phyloP scores from a whole-genome alignment of 2,329 filamentous ascomycete genomes.

The Aureobasidium leucospermi region DNA sequence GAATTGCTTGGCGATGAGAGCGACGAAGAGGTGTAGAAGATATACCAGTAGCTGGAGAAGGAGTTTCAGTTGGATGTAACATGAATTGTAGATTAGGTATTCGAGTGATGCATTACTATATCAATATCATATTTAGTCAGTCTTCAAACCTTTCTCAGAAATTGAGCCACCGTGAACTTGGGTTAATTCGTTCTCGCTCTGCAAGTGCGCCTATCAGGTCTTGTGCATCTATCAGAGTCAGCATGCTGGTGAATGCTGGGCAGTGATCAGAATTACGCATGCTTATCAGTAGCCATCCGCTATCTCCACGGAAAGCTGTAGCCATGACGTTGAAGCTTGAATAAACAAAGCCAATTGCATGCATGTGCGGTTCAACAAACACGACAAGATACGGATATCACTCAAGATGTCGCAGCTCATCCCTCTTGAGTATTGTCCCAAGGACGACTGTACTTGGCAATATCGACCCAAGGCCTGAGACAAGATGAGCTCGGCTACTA shows the following conservation, averaged over 20 bases:
- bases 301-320: slow-evolving; percentile 13
- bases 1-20: slow-evolving; percentile 90
- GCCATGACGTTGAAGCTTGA: slow-evolving; percentile 12
- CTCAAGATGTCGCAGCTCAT: neutral
- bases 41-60: too few species aligned
- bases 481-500: slow-evolving; percentile 4
- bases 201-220: neutral
- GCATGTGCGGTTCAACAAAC: neutral
- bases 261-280: neutral
- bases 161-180: too few species aligned
- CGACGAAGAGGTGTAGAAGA: slow-evolving; percentile 65
- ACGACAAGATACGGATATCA: neutral
- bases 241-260: neutral
- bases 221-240: neutral
- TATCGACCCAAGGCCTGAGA: neutral
- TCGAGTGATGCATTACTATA: too few species aligned
- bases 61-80: too few species aligned
- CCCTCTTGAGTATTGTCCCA: neutral
- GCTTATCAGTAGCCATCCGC: slow-evolving; percentile 5
- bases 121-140: too few species aligned
- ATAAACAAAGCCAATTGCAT: slow-evolving; percentile 13
- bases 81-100: too few species aligned
- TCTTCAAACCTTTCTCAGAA: too few species aligned
- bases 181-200: too few species aligned
- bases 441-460: neutral